Evolutionary conservation across 2,329 filamentous ascomycete genomes (phyloP), one percentile per base, ranked within the genome.

Genomic region (Fusarium continuum): DNA sequence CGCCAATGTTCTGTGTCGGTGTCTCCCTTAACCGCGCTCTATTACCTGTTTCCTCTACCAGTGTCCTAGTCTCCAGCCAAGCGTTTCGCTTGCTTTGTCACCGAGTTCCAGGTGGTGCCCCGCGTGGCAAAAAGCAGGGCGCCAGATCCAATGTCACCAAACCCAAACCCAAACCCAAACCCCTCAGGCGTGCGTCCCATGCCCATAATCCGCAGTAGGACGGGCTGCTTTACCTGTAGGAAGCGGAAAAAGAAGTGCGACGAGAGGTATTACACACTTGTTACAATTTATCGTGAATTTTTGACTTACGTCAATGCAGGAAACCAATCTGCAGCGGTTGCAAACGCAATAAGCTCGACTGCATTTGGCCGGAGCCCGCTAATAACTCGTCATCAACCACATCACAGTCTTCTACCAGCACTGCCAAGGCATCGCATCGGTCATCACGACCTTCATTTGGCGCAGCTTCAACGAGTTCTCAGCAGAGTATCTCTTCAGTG

Each of bases 191-290:
- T 74, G 70, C 67, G 72, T 48, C 69, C 70, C 35, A 72, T 72
- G 63, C 74, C 74, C 56, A 75, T 76, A 57, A 75, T 77, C 51
- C 69, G 75, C 56, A 73, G 70, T 61, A 68, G 77, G 64, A 76
- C 78, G 14, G 79, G 79, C 54, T 82, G 80, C 72, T 74, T 82
- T 70, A 82, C 79, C 23, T 83, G 80, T 72, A 78, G 80, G 60
- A 80, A 81, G 31, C 77, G 82, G 57, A 85, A 85, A 72, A 83
- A 84, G 63, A 79, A 82, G 63, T 85, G 83, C 69, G 81, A 84
- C 64, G 82, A 85, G 72, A 61, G 38, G 57, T 61, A 61, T 17
- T 10, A 22, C 20, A 8, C 10, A 47, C 10, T 19, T 16, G 11
- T 4, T 14, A n/a, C n/a, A n/a, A 14, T 22, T 11, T 9, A 31